Conservation (phyloP, 306 rosid species). For the Mimosa pudica region DNA sequence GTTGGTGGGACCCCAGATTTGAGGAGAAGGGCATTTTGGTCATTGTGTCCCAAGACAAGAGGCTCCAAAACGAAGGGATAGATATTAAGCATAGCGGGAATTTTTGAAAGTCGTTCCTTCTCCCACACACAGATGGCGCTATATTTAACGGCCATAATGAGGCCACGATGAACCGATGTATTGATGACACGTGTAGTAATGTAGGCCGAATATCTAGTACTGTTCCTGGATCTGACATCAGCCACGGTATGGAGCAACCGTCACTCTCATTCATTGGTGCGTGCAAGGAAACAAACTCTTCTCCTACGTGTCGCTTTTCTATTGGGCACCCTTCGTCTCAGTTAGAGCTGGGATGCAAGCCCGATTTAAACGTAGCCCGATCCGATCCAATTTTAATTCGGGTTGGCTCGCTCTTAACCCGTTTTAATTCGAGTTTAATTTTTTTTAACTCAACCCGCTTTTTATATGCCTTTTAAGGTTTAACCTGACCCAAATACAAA, state of each 20-base stretch:
- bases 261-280: conserved; percentile 34
- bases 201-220: neutral
- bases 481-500: too few relatives aligned
- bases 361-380: too few relatives aligned
- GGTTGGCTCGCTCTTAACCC: too few relatives aligned
- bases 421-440: too few relatives aligned
- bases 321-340: neutral
- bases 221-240: neutral
- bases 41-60: neutral
- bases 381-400: too few relatives aligned
- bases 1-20: neutral
- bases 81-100: conserved; percentile 46
- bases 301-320: conserved; percentile 26
- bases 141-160: conserved; percentile 29
- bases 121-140: neutral
- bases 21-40: neutral
- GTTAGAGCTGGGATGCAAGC: too few relatives aligned
- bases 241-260: conserved; percentile 21
- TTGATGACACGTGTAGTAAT: conserved; percentile 22
- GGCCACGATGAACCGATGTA: conserved; percentile 44
- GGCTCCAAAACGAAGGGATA: conserved; percentile 25
- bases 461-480: too few relatives aligned
- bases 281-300: conserved; percentile 2
- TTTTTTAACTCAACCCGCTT: too few relatives aligned
- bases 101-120: conserved; percentile 48